phyloP scores from a whole-genome alignment of 352 stramenopile species.

The Pythium pyrilobum region DNA sequence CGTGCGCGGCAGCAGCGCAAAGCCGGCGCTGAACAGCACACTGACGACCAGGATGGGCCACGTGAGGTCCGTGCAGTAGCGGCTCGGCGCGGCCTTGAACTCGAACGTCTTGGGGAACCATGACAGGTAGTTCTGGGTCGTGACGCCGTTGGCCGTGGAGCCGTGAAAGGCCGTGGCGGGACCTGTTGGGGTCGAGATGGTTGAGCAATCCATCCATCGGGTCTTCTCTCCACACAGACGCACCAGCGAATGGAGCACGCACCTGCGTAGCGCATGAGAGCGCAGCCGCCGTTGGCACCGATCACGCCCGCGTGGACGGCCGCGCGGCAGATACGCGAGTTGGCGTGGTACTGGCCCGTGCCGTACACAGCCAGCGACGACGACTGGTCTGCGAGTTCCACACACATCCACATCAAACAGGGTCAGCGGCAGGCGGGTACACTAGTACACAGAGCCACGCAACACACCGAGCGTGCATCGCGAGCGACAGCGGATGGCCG shows the following conservation, averaged over 20 bases:
- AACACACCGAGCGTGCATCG: slow-evolving; percentile 53
- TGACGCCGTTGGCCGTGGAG: slow-evolving; percentile 49
- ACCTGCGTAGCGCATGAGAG: slow-evolving; percentile 52
- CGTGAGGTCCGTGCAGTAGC: slow-evolving; percentile 64
- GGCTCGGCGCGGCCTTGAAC: slow-evolving; percentile 49
- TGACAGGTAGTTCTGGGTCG: slow-evolving; percentile 38
- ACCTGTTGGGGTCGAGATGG: slow-evolving; percentile 18
- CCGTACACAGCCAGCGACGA: slow-evolving; percentile 60
- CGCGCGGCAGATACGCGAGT: slow-evolving; percentile 77
- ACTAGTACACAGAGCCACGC: too few species aligned
- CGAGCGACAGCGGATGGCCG: slow-evolving; percentile 52
- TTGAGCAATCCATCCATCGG: too few species aligned
- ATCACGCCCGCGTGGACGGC: slow-evolving; percentile 75
- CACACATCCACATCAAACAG: slow-evolving; percentile 1
- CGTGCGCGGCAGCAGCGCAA: slow-evolving; percentile 40
- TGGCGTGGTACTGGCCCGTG: slow-evolving; percentile 58
- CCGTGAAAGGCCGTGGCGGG: slow-evolving; percentile 37
- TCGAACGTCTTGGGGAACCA: slow-evolving; percentile 85
- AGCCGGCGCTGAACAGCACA: slow-evolving; percentile 31
- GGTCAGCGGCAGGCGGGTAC: neutral
- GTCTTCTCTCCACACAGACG: too few species aligned
- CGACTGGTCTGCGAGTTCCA: slow-evolving; percentile 42
- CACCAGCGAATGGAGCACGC: too few species aligned
- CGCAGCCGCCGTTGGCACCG: slow-evolving; percentile 61
- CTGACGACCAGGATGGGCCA: slow-evolving; percentile 59